Evolutionary conservation across 441 rosid genomes (phyloP).

Genomic region (Populus hybrid): DNA sequence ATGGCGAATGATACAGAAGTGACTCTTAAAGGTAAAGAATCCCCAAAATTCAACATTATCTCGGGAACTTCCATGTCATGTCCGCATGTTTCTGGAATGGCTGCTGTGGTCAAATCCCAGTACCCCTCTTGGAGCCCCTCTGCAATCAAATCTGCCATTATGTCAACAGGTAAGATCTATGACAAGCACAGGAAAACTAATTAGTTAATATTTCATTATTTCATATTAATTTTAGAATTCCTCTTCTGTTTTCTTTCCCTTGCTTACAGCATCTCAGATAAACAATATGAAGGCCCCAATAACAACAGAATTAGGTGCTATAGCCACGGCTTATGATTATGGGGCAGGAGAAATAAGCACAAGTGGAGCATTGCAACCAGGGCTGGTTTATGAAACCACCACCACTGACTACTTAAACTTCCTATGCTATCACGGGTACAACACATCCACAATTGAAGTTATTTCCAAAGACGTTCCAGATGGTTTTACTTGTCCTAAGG

Average conservation of each 20-base stretch:
- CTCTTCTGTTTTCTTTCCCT: neutral
- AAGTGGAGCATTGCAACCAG: no score
- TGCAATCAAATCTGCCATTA: slow-evolving; percentile 64
- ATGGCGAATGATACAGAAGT: slow-evolving; percentile 45
- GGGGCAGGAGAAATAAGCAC: no score
- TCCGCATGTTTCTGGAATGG: slow-evolving; percentile 74
- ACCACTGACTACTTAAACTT: slow-evolving; percentile 58
- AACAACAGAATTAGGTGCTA: slow-evolving; percentile 44
- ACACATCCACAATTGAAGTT: slow-evolving; percentile 36
- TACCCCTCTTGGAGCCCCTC: slow-evolving; percentile 66
- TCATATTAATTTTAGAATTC: neutral
- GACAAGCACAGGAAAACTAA: neutral
- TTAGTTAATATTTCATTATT: neutral
- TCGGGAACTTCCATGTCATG: slow-evolving; percentile 59
- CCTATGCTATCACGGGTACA: slow-evolving; percentile 64
- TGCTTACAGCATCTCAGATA: slow-evolving; percentile 51
- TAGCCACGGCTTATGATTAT: slow-evolving; percentile 10
- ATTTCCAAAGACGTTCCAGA: slow-evolving; percentile 41
- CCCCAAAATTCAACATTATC: slow-evolving; percentile 40
- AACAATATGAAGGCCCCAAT: slow-evolving; percentile 56
- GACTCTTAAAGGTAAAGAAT: slow-evolving; percentile 42
- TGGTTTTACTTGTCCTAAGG: slow-evolving; percentile 48
- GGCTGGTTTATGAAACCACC: no score
- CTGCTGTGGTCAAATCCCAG: slow-evolving; percentile 52
- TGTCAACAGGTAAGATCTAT: slow-evolving; percentile 55